phyloP scores from a whole-genome alignment of 2,329 filamentous ascomycete species.

The Magnaporthiopsis poae region DNA sequence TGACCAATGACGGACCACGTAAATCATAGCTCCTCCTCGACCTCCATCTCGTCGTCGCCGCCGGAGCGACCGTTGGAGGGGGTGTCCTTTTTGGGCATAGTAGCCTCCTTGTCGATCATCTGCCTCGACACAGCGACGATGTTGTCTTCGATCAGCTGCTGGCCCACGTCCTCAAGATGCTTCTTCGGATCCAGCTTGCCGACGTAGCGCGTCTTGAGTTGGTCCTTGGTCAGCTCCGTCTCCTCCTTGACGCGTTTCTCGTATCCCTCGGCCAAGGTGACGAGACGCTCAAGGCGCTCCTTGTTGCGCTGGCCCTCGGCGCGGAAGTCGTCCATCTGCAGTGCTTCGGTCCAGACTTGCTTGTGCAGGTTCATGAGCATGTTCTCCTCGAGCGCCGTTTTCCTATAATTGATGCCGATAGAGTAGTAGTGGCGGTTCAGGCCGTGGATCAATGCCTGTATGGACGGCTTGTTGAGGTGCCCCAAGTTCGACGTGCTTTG shows the following conservation, averaged over 20 bases:
- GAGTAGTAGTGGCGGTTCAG: constrained; percentile 99
- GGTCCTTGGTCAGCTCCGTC: constrained; percentile 91
- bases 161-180: constrained; percentile 91
- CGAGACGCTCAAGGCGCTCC: constrained; percentile 77
- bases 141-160: constrained; percentile 97
- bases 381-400: constrained; percentile 94
- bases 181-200: constrained; percentile 99
- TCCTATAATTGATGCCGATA: constrained; percentile 95
- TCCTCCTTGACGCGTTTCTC: constrained; percentile 99
- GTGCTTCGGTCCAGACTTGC: constrained; percentile 95
- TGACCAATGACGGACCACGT: background rate
- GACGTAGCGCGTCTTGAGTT: constrained; percentile 96
- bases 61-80: constrained; percentile 36
- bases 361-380: constrained; percentile 99
- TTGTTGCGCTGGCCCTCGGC: constrained; percentile 76
- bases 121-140: constrained; percentile 96
- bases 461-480: constrained; percentile 98
- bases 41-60: constrained; percentile 57
- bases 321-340: constrained; percentile 94
- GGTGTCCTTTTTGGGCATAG: constrained; percentile 64
- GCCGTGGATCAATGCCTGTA: constrained; percentile 95
- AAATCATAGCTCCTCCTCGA: constrained; percentile 46
- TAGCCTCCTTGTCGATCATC: constrained; percentile 99
- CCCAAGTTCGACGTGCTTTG: constrained; percentile 97
- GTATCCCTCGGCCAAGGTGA: constrained; percentile 85